Conservation (phyloP, 78 protist genomes). For the Parvularia atlantis region DNA sequence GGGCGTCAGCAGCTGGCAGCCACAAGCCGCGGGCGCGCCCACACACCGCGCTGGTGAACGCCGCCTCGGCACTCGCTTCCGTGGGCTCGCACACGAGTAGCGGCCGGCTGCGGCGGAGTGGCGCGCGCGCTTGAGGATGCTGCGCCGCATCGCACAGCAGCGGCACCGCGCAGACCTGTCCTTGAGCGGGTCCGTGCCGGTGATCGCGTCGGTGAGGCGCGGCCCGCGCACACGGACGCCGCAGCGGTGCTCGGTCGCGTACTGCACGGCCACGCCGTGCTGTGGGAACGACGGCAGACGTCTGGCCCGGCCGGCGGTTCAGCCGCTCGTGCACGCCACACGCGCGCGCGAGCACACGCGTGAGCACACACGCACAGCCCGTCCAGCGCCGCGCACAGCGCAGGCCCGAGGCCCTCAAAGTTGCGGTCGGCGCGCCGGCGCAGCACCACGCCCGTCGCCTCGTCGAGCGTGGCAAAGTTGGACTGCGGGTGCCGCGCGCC, state of each 20-base stretch:
- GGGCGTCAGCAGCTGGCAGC: too few relatives aligned
- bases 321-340: too few relatives aligned
- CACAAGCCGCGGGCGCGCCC: too few relatives aligned
- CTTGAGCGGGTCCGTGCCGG: conserved; percentile 74
- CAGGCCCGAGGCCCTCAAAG: conserved; percentile 66
- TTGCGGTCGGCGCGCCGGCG: conserved; percentile 67
- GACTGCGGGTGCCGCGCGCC: conserved; percentile 10
- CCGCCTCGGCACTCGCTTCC: conserved; percentile 24
- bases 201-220: conserved; percentile 42
- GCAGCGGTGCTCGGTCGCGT: conserved; percentile 78
- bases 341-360: too few relatives aligned
- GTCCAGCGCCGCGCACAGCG: conserved; percentile 41
- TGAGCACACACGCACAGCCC: conserved; percentile 33
- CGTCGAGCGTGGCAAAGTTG: conserved; percentile 51
- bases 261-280: conserved; percentile 38
- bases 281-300: conserved; percentile 45
- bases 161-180: conserved; percentile 45
- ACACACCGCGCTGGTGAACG: conserved; percentile 23
- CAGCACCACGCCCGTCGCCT: conserved; percentile 21
- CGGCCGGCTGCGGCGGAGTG: background rate
- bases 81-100: background rate
- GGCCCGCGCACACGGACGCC: conserved; percentile 76
- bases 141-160: too few relatives aligned
- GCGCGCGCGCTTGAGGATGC: background rate
- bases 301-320: background rate